These are phyloP conservation scores for Aureobasidium sp. DNA, from an alignment of 2,329 filamentous ascomycete genomes.

Conservation along the genomic window DNA sequence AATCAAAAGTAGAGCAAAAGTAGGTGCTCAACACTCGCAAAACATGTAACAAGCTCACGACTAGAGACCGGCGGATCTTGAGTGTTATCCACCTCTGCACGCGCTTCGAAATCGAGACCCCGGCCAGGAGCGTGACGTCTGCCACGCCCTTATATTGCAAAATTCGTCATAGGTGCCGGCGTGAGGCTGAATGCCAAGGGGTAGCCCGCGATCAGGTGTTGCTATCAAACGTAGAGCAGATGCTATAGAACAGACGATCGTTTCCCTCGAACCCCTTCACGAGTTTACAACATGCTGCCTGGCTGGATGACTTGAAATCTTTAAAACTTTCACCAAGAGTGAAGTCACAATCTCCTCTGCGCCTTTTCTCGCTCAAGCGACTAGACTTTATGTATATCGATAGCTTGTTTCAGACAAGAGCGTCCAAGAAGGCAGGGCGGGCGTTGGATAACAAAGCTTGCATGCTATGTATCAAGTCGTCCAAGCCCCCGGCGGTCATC, in stretches of 20 bases:
- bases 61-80: neutral
- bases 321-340: no score
- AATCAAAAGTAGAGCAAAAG: neutral
- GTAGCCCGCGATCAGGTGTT: neutral
- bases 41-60: neutral
- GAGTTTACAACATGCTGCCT: neutral
- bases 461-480: neutral
- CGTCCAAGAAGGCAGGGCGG: neutral
- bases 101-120: conserved; percentile 1
- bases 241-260: neutral
- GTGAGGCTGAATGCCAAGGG: neutral
- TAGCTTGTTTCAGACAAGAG: neutral
- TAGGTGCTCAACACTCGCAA: neutral
- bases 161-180: neutral
- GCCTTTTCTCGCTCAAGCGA: no score
- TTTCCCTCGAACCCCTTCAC: rapidly evolving
- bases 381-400: neutral
- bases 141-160: neutral
- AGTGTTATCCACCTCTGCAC: neutral
- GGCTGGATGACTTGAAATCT: no score
- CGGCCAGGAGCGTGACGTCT: neutral
- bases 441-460: neutral
- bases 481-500: neutral
- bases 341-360: no score
- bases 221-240: neutral